These are phyloP conservation scores for Trifolium pratense DNA, from an alignment of 306 rosid genomes.

Conservation along the genomic window DNA sequence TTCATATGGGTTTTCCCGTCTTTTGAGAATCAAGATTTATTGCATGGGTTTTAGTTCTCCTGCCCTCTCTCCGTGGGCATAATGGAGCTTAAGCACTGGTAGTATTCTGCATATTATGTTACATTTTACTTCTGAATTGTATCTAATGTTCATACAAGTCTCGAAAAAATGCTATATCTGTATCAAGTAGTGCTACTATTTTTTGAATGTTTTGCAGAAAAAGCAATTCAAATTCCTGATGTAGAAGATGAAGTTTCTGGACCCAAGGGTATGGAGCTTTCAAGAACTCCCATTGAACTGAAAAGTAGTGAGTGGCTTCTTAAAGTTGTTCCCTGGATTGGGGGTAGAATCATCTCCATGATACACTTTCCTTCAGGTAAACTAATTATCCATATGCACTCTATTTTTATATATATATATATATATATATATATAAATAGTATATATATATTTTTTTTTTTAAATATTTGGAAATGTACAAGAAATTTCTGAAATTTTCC, in stretches of 20 bases:
- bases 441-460: too few species aligned
- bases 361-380: slow-evolving; percentile 82
- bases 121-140: slow-evolving; percentile 32
- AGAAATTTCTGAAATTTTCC: slow-evolving; percentile 13
- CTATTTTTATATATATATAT: too few species aligned
- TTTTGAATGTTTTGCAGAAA: slow-evolving; percentile 56
- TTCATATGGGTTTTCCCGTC: neutral
- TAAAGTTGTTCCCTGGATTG: slow-evolving; percentile 90
- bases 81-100: slow-evolving; percentile 26
- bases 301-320: slow-evolving; percentile 73
- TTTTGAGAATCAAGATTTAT: slow-evolving; percentile 12
- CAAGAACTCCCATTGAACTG: slow-evolving; percentile 74
- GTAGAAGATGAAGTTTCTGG: slow-evolving; percentile 59
- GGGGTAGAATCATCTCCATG: slow-evolving; percentile 94
- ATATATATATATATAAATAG: too few species aligned
- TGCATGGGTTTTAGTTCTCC: slow-evolving; percentile 34
- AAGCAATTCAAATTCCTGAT: slow-evolving; percentile 70
- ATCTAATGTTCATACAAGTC: slow-evolving; percentile 7
- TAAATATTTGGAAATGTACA: slow-evolving; percentile 20
- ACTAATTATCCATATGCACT: slow-evolving; percentile 28
- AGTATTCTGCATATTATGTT: slow-evolving; percentile 28
- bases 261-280: slow-evolving; percentile 67
- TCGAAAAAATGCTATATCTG: slow-evolving; percentile 6
- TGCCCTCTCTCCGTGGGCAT: slow-evolving; percentile 3
- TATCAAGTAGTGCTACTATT: slow-evolving; percentile 30